Base-by-base conservation (phyloP, 2,329 filamentous ascomycete genomes). In the Raffaelea ambrosiae region DNA sequence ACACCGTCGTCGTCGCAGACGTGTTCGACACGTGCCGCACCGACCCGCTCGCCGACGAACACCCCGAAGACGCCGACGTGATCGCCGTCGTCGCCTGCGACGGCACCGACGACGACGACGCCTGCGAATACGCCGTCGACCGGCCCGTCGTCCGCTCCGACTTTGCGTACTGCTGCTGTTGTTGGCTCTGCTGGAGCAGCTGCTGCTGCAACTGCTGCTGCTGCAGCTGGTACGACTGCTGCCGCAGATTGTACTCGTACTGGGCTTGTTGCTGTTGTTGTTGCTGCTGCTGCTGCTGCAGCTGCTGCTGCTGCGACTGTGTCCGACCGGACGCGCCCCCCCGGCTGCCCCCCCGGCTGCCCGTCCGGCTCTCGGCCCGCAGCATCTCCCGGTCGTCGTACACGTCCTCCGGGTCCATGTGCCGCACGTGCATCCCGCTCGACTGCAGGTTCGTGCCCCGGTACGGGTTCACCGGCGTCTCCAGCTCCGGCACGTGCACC, bases 351-450 rank as follows among this genome's bases (percentile, higher is more conserved):
- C 5, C 20, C 51, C 43, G 36, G 57, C 49, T 51, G 67, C 26
- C 66, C 66, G 14, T 66, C 61, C 51, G 72, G 74, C 3, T 59
- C 50, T 5, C 62, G 57, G 5, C 59, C 53, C 16, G 46, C 49
- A 10, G 54, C 46, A 3, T 53, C 64, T 19, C 64, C 22, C 51
- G 68, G 58, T 91, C 88, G 57, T 91, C 84, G 59, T 95, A 96
- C 0, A 88, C 83, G 57, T 96, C 91, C 58, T 96, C 91, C 0
- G 87, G 86, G 53, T 80, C 75, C 4, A 82, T 71, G 8, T 74
- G 72, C 19, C 79, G 72, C 38, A 83, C 74, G 10, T 54, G 53
- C 61, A 81, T 68, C 7, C 26, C 26, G 66, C 78, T 76, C 3
- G 75, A 72, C 3, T 64, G 64, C 5, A 79, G 64, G 13, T 71